Conservation (phyloP, 2,329 filamentous ascomycete genomes). For the Mycogone perniciosa region DNA sequence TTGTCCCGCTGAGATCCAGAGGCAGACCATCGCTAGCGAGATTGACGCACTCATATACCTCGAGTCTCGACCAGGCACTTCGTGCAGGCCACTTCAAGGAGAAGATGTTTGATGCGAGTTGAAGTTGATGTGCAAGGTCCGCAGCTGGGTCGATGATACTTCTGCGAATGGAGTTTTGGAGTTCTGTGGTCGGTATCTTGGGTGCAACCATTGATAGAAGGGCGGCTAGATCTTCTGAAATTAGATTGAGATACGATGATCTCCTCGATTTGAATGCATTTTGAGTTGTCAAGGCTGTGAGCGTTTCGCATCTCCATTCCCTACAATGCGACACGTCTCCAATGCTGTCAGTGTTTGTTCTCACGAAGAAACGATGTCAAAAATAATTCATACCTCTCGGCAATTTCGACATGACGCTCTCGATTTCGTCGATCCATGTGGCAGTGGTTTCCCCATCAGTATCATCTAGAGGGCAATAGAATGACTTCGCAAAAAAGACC, state of each 20-base stretch:
- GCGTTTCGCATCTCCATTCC: slow-evolving; percentile 33
- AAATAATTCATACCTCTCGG: slow-evolving; percentile 23
- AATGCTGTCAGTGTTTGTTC: slow-evolving; percentile 7
- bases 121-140: slow-evolving; percentile 31
- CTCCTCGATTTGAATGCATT: slow-evolving; percentile 25
- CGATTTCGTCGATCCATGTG: slow-evolving; percentile 29
- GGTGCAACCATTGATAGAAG: slow-evolving; percentile 27
- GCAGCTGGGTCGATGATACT: slow-evolving; percentile 30
- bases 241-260: slow-evolving; percentile 21
- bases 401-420: slow-evolving; percentile 27
- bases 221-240: slow-evolving; percentile 29
- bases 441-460: slow-evolving; percentile 24
- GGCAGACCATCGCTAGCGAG: slow-evolving; percentile 26
- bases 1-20: slow-evolving; percentile 25
- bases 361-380: not conserved
- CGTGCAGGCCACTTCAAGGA: slow-evolving; percentile 33
- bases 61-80: slow-evolving; percentile 29
- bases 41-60: slow-evolving; percentile 33
- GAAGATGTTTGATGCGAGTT: slow-evolving; percentile 28
- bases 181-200: slow-evolving; percentile 20
- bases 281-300: slow-evolving; percentile 28
- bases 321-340: slow-evolving; percentile 29
- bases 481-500: slow-evolving; percentile 29
- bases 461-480: slow-evolving; percentile 32
- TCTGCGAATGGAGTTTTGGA: slow-evolving; percentile 27